Evolutionary conservation across 192 early-diverging fungal genomes (phyloP), one percentile per base, ranked within the genome.

Genomic region (Linnemannia exigua): DNA sequence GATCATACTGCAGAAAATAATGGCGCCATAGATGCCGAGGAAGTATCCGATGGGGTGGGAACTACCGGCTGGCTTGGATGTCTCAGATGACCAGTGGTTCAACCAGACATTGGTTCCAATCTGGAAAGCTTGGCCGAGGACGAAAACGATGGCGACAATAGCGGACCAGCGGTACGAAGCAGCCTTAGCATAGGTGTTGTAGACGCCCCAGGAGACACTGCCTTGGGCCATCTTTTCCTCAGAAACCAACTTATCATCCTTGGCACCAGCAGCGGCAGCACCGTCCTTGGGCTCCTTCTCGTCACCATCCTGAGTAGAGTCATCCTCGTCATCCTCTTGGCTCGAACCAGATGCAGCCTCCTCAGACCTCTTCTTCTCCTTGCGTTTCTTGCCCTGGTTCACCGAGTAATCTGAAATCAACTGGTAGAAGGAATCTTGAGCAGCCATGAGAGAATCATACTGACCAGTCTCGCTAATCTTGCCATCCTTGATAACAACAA

Each of bases 151-250:
- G 7, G 92, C 54, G 76, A 95, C 96, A 19, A 93, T 11, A 17
- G 76, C 61, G 0, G 96, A 92, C 63, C 85, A 91, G 36, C 70
- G 63, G 58, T 88, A 37, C 0, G 94, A 94, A 31, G 96, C 98
- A 1, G 96, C 93, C 74, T 93, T 90, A 38, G 93, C 90, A 80
- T 99, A 99, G 1, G 93, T 90, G 36, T 79, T 76, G 87, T 99
- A 99, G 0, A 96, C 96, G 16, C 79, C 68, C 91, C 91, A 94
- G 50, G 93, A 90, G 19, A 99, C 97, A 22, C 89, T 91, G 44
- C 98, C 98, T 73, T 94, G 90, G 6, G 93, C 94, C 77, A 92
- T 94, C 72, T 95, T 93, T 88, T 99, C 98, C 14, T 94, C 92
- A 1, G 91, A 89, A 79, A 97, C 97, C 28, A 99, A 82, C 31